Evolutionary conservation across 2,329 filamentous ascomycete genomes (phyloP).

Genomic region (Trichoderma pleuroti): DNA sequence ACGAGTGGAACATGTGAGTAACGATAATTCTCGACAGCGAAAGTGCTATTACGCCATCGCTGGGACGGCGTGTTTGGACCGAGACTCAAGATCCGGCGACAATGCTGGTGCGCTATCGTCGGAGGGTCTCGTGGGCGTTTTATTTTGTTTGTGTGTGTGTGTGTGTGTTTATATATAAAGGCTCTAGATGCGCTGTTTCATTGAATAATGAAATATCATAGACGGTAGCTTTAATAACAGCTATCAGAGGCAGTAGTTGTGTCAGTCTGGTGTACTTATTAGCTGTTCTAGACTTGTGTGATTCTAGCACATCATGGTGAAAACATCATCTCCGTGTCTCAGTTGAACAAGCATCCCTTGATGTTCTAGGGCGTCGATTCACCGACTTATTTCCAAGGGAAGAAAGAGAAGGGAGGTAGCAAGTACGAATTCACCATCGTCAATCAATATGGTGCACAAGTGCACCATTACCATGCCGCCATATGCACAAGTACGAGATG

Average conservation of each 20-base stretch:
- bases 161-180: neutral
- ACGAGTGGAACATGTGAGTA: slow-evolving; percentile 33
- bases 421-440: neutral
- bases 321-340: neutral
- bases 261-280: neutral
- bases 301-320: neutral
- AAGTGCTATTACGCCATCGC: slow-evolving; percentile 55
- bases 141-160: neutral
- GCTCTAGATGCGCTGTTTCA: neutral
- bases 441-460: neutral
- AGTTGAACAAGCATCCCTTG: neutral
- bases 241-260: neutral
- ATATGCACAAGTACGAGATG: neutral
- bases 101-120: slow-evolving; percentile 55
- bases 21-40: slow-evolving; percentile 45
- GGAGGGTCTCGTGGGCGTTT: slow-evolving; percentile 47
- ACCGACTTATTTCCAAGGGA: neutral
- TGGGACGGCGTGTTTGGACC: slow-evolving; percentile 52
- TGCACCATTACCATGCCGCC: neutral
- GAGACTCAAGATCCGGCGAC: slow-evolving; percentile 43
- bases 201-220: neutral
- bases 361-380: neutral
- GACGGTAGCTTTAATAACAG: neutral
- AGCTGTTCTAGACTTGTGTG: neutral
- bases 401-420: neutral